phyloP scores from a whole-genome alignment of 140 eudicot species.

The Bidens hawaiensis region DNA sequence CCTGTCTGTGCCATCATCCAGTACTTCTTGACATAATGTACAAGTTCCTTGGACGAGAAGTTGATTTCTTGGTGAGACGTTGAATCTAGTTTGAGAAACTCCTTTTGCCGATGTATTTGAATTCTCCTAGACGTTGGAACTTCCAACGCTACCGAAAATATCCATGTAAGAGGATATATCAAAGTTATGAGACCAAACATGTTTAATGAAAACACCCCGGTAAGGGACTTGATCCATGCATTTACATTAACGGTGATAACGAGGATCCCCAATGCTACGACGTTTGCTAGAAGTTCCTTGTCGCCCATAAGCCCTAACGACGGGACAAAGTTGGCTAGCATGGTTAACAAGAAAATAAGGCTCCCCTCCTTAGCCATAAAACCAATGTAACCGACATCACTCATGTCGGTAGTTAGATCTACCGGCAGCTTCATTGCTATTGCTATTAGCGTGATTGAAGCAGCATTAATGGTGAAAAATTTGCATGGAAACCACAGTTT shows the following conservation, averaged over 20 bases:
- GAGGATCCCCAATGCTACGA: neutral
- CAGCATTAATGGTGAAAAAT: slow-evolving; percentile 22
- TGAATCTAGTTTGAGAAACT: neutral
- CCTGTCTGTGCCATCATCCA: slow-evolving; percentile 1
- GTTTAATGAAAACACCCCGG: neutral
- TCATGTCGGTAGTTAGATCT: neutral
- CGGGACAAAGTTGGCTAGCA: slow-evolving; percentile 1
- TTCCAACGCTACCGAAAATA: neutral
- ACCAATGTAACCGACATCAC: neutral
- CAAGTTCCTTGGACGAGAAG: neutral
- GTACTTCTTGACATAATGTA: neutral
- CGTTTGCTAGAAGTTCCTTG: neutral
- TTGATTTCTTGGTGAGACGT: neutral
- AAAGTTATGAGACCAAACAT: neutral
- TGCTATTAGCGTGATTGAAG: neutral
- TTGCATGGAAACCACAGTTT: slow-evolving; percentile 45
- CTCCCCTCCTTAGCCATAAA: neutral
- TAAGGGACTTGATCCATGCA: neutral
- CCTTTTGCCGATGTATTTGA: neutral
- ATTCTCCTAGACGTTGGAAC: neutral
- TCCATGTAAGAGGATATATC: neutral
- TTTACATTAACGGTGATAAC: neutral
- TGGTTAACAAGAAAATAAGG: neutral
- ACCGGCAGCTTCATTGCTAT: neutral
- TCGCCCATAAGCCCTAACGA: slow-evolving; percentile 4